Conservation (phyloP, 371 early-diverging fungal species). For the Spiromyces aspiralis region DNA sequence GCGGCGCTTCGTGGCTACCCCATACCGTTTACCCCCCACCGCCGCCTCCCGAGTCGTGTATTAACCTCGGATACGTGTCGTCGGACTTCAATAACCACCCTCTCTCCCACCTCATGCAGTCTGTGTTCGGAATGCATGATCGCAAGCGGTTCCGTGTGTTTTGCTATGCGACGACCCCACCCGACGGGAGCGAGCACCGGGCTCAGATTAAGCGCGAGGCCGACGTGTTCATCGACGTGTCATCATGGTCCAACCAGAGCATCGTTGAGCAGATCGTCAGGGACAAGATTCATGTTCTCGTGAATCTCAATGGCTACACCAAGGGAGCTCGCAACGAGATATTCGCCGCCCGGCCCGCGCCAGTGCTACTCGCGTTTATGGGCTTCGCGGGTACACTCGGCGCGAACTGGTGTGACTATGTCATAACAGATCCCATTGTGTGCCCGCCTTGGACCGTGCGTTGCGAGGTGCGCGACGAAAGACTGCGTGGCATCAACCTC, state of each 20-base stretch:
- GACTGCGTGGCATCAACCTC: constrained; percentile 1
- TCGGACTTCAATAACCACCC: constrained; percentile 91
- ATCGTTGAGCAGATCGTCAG: constrained; percentile 52
- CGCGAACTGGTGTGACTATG: constrained; percentile 82
- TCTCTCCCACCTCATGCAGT: constrained; percentile 81
- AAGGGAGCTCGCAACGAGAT: constrained; percentile 87
- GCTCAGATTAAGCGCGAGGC: constrained; percentile 61
- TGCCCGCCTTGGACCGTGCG: constrained; percentile 70
- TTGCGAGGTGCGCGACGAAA: constrained; percentile 35
- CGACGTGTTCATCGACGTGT: constrained; percentile 63
- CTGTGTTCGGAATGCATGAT: constrained; percentile 84
- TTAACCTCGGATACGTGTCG: constrained; percentile 73
- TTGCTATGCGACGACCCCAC: constrained; percentile 69
- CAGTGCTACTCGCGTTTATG: constrained; percentile 80
- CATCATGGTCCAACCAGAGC: constrained; percentile 53
- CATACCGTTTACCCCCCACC: constrained; percentile 51
- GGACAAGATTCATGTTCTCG: constrained; percentile 73
- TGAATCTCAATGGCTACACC: constrained; percentile 88
- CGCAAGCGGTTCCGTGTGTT: constrained; percentile 43
- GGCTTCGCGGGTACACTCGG: constrained; percentile 88
- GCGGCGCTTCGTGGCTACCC: constrained; percentile 46
- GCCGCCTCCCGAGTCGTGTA: constrained; percentile 50
- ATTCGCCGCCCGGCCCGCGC: constrained; percentile 80
- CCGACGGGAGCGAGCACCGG: constrained; percentile 64
- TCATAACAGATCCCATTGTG: constrained; percentile 74